Percentiles rank a stretch among this genome's conserved stretches.
phyloP scores from a whole-genome alignment of 2,329 filamentous ascomycete species.

The Talaromyces sp. region DNA sequence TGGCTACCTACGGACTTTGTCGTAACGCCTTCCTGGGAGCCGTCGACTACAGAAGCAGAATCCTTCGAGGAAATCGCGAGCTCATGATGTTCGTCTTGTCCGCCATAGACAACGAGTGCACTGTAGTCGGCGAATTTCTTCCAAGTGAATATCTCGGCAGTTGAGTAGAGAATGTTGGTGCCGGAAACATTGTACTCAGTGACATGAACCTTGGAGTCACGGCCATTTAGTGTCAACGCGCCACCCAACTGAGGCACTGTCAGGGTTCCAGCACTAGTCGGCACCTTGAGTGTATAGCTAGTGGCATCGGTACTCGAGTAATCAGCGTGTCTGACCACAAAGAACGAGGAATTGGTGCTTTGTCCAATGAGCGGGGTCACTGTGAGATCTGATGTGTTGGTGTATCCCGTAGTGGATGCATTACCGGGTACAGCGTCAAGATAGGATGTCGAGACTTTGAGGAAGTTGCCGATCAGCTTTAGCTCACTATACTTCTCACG shows the following conservation, averaged over 20 bases:
- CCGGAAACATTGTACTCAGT: slow-evolving; percentile 38
- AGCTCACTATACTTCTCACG: slow-evolving; percentile 76
- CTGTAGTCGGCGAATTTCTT: slow-evolving; percentile 59
- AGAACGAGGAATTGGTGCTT: slow-evolving; percentile 55
- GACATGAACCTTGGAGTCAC: slow-evolving; percentile 43
- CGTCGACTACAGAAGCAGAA: slow-evolving; percentile 26
- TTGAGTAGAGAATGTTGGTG: slow-evolving; percentile 39
- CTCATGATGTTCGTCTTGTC: slow-evolving; percentile 37
- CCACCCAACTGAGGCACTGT: slow-evolving; percentile 39
- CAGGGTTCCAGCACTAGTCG: slow-evolving; percentile 35
- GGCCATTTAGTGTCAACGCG: slow-evolving; percentile 33
- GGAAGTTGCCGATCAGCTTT: slow-evolving; percentile 71
- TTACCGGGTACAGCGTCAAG: slow-evolving; percentile 55
- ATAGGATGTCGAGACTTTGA: slow-evolving; percentile 68
- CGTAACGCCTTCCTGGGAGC: slow-evolving; percentile 26
- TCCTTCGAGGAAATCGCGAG: slow-evolving; percentile 28
- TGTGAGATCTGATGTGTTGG: slow-evolving; percentile 53
- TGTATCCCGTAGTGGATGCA: slow-evolving; percentile 35
- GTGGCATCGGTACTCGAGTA: slow-evolving; percentile 57
- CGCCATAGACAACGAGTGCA: slow-evolving; percentile 39
- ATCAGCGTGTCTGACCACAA: slow-evolving; percentile 62
- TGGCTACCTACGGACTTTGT: slow-evolving; percentile 24
- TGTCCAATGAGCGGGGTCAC: slow-evolving; percentile 59
- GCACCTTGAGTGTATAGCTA: slow-evolving; percentile 59
- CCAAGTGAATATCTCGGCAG: slow-evolving; percentile 44